These are phyloP conservation scores for Colletotrichum gloeosporioides DNA, from an alignment of 2,329 filamentous ascomycete genomes.

Conservation along the genomic window DNA sequence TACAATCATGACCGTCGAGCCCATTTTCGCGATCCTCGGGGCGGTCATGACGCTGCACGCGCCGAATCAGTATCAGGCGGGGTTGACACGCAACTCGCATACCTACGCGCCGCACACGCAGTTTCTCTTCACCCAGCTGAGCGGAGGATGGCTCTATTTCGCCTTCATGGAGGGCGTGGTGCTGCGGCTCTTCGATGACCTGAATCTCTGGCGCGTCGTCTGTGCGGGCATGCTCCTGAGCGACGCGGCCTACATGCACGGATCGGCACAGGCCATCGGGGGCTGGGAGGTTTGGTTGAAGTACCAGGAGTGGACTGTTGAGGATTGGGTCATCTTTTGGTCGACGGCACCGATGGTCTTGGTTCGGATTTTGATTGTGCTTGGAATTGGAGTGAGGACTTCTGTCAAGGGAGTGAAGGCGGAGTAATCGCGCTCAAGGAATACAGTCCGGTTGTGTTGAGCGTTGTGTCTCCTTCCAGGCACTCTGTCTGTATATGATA, in stretches of 20 bases:
- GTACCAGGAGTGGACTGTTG: slow-evolving; percentile 30
- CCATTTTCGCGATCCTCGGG: slow-evolving; percentile 36
- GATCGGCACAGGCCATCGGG: slow-evolving; percentile 37
- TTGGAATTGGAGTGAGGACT: slow-evolving; percentile 30
- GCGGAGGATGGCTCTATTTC: slow-evolving; percentile 37
- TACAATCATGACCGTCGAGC: slow-evolving; percentile 38
- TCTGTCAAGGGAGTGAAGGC: background rate
- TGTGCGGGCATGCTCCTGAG: slow-evolving; percentile 41
- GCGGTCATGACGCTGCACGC: slow-evolving; percentile 31
- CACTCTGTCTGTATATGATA: background rate
- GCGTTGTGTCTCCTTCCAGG: background rate
- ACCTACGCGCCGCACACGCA: slow-evolving; percentile 24
- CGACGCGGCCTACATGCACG: slow-evolving; percentile 33
- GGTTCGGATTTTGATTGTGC: slow-evolving; percentile 32
- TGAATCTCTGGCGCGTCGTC: slow-evolving; percentile 37
- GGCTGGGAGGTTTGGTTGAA: slow-evolving; percentile 32
- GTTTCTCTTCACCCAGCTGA: slow-evolving; percentile 36
- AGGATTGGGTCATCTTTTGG: slow-evolving; percentile 31
- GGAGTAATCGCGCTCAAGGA: background rate
- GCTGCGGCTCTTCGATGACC: slow-evolving; percentile 35
- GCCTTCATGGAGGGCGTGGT: slow-evolving; percentile 42
- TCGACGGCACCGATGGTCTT: slow-evolving; percentile 31
- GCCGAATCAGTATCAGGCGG: slow-evolving; percentile 31
- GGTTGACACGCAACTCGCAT: slow-evolving; percentile 31
- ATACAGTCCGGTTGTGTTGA: background rate